A percentile compares a stretch with the other conserved stretches of the same genome.
These are phyloP conservation scores for Metarhizium guizhouense DNA, from an alignment of 2,329 filamentous ascomycete species.

Conservation along the genomic window DNA sequence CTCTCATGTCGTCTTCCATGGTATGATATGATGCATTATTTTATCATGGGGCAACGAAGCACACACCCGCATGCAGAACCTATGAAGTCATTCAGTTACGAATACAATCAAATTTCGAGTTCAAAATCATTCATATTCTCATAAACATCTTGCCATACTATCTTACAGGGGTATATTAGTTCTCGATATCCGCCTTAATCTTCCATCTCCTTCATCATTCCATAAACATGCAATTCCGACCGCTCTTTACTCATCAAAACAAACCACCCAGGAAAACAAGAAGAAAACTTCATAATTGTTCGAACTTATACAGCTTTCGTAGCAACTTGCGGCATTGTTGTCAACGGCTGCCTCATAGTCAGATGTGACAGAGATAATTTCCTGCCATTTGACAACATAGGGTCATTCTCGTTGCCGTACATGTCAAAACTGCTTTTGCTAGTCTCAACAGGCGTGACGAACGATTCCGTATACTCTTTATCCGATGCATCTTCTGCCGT, in stretches of 20 bases:
- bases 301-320: constrained; percentile 15
- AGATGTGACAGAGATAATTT: constrained; percentile 57
- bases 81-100: neutral
- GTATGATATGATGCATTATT: too few species aligned
- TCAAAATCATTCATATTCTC: neutral
- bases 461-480: constrained; percentile 37
- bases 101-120: neutral
- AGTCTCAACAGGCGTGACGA: constrained; percentile 40
- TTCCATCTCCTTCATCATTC: neutral
- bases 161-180: neutral
- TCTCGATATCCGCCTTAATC: neutral
- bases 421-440: constrained; percentile 31
- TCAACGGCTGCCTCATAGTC: constrained; percentile 30
- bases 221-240: neutral
- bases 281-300: too few species aligned
- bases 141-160: neutral
- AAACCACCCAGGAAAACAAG: neutral
- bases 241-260: neutral
- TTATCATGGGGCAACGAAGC: too few species aligned
- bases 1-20: too few species aligned
- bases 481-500: constrained; percentile 29
- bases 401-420: constrained; percentile 31
- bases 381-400: constrained; percentile 46
- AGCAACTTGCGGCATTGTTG: constrained; percentile 14
- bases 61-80: too few species aligned